Evolutionary conservation across 116 monocot species (phyloP), one percentile per base, ranked within the genome.

Genomic region (Papilionanthe hybrid): DNA sequence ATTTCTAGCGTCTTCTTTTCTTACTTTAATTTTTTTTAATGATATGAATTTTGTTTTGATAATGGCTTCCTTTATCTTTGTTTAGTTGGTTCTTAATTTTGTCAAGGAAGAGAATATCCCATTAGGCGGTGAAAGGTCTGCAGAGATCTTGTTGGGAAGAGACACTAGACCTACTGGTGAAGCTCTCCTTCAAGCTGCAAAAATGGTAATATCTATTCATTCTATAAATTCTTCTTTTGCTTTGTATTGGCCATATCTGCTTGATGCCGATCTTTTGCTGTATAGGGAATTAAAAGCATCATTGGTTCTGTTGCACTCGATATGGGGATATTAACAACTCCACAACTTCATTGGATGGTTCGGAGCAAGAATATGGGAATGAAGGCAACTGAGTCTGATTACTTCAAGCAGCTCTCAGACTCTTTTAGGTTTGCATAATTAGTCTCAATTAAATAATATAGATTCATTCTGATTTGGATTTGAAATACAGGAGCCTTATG

Each of bases 341-440:
- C 98, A 32, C 94, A 98, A 85, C 92, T 98, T 75, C 98, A 98
- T 86, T 98, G 98, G 94, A 94, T 98, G 86, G 94, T 94, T 79
- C 75, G 93, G 67, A 81, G 84, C 69, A 93, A 86, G 81, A 98
- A 98, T 78, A 88, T 87, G 79, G 90, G 90, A 44, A 75, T 85
- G 76, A 85, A 85, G 45, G 84, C 92, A 65, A 84, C 92, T 57
- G 91, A 94, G 72, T 79, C 63, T 73, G 93, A 92, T 82, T 98
- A 98, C 79, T 93, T 90, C 75, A 57, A 72, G 30, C 94, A 94
- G 85, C 83, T 98, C 18, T 85, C 90, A 25, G 84, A 89, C n/a
- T 91, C 94, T 55, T 94, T 92, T 78, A 80, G 86, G 96, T 96
- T 42, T 25, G 80, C 86, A 66, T 68, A n/a, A 10, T 9, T 3